A percentile compares a stretch with the other conserved stretches of the same genome.
These are phyloP conservation scores for Rugosomyces carneus DNA, from an alignment of 1,284 basidiomycete genomes.

Conservation along the genomic window DNA sequence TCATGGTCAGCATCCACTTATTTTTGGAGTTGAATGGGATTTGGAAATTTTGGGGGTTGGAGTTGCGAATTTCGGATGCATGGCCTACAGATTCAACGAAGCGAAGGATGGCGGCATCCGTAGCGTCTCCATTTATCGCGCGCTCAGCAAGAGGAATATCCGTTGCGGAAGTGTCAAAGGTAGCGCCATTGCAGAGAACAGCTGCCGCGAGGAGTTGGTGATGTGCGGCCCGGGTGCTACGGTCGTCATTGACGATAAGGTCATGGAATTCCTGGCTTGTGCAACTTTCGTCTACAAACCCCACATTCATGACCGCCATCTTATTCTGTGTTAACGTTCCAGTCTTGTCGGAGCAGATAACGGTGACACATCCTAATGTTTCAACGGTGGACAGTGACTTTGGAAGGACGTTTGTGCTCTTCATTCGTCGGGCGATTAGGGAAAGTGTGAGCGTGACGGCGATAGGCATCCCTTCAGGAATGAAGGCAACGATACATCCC, in stretches of 20 bases:
- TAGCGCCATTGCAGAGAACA: constrained; percentile 54
- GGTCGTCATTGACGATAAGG: constrained; percentile 2
- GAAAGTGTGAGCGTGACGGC: constrained; percentile 16
- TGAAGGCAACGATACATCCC: constrained; percentile 43
- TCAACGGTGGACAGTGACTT: constrained; percentile 31
- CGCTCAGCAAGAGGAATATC: constrained; percentile 37
- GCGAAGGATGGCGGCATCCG: constrained; percentile 56
- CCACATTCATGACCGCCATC: constrained; percentile 36
- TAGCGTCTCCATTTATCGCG: constrained; percentile 55
- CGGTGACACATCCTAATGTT: constrained; percentile 23
- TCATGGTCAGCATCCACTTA: constrained; percentile 52
- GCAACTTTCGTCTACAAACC: constrained; percentile 26
- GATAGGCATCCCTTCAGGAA: constrained; percentile 34
- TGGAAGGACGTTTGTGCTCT: constrained; percentile 49
- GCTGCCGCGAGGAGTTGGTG: constrained; percentile 12
- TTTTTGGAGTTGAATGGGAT: constrained; percentile 62
- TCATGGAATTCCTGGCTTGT: constrained; percentile 17
- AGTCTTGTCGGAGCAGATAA: constrained; percentile 28
- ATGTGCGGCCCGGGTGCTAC: constrained; percentile 5
- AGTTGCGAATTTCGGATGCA: constrained; percentile 20
- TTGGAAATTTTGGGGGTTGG: constrained; percentile 31
- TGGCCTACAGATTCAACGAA: constrained; percentile 40
- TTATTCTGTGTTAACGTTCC: constrained; percentile 43
- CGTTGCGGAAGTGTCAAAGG: constrained; percentile 35
- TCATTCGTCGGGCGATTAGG: constrained; percentile 25